Percentiles rank a stretch among this genome's conserved stretches.
These are phyloP conservation scores for Alternaria atra DNA, from an alignment of 2,329 filamentous ascomycete genomes.

Conservation along the genomic window DNA sequence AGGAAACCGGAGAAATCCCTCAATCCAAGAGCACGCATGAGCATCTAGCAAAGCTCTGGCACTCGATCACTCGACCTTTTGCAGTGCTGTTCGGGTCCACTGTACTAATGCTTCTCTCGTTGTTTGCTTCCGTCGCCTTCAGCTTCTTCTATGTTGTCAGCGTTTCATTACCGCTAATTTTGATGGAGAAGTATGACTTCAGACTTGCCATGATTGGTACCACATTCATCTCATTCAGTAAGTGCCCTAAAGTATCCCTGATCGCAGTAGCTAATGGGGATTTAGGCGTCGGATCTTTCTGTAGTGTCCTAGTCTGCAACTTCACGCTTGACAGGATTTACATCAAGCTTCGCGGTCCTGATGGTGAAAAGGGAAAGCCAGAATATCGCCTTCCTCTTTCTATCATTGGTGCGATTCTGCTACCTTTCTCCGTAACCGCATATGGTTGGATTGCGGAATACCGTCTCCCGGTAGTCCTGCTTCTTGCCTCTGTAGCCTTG, in stretches of 20 bases:
- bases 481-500: constrained; percentile 57
- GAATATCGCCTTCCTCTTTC: constrained; percentile 65
- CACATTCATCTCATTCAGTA: constrained; percentile 65
- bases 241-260: constrained; percentile 12
- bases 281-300: constrained; percentile 58
- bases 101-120: constrained; percentile 63
- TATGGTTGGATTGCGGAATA: constrained; percentile 64
- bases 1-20: constrained; percentile 16
- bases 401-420: constrained; percentile 57
- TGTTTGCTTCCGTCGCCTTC: constrained; percentile 56
- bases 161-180: constrained; percentile 56
- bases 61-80: constrained; percentile 53
- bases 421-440: constrained; percentile 57
- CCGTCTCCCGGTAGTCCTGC: constrained; percentile 53
- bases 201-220: constrained; percentile 63
- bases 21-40: constrained; percentile 27
- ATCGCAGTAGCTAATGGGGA: background rate
- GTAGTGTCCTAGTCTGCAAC: constrained; percentile 62
- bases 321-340: constrained; percentile 63
- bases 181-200: constrained; percentile 53
- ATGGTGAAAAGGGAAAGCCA: constrained; percentile 56
- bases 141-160: constrained; percentile 59
- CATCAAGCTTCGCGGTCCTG: constrained; percentile 55
- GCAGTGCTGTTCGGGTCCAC: constrained; percentile 58
- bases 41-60: constrained; percentile 42